Evolutionary conservation across 2,329 filamentous ascomycete genomes (phyloP), one percentile per base, ranked within the genome.

Genomic region (Atkinsonella hypoxylon): DNA sequence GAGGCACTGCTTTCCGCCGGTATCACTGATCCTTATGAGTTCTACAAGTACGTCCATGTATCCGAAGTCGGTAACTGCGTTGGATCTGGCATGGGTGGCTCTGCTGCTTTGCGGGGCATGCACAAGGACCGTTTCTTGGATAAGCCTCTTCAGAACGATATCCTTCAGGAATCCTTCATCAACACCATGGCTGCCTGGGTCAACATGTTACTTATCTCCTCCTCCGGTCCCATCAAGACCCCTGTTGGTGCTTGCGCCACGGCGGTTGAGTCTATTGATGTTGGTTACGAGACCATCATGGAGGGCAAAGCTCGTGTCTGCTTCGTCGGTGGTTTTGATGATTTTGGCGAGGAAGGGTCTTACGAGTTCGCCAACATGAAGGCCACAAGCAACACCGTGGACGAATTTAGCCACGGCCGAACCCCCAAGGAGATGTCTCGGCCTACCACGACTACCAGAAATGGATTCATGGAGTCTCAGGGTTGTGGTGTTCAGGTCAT

Each of bases 341-440:
- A 98, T 72, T 96, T 98, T 75, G 89, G 94, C 63, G 93, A 98
- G 72, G 93, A 98, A 72, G 94, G 93, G 48, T 98, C 93, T 1
- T 98, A 96, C 64, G 93, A 98, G 70, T 98, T 98, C 67, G 93
- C 93, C 76, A 98, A 98, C 77, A 98, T 98, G 93, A 95, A 95
- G 73, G 93, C 93, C 53, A 98, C 93, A 51, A 96, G 90, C 79
- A 98, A 97, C 65, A 90, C 91, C 26, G 86, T 96, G 54, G 90
- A 97, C 59, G 94, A 98, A 68, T 88, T 98, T 60, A 89, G 83
- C 10, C 93, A 97, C 63, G 93, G 93, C 45, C 88, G 93, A 58
- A 97, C 93, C 47, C 91, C 93, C 12, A 82, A 84, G 69, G 93
- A 98, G 71, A 98, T 98, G 93, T 98, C 94, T 32, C 85, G 93